Evolutionary conservation across 768 basidiomycete species (phyloP), one percentile per base, ranked within the genome.

Genomic region (Collybia sordida): DNA sequence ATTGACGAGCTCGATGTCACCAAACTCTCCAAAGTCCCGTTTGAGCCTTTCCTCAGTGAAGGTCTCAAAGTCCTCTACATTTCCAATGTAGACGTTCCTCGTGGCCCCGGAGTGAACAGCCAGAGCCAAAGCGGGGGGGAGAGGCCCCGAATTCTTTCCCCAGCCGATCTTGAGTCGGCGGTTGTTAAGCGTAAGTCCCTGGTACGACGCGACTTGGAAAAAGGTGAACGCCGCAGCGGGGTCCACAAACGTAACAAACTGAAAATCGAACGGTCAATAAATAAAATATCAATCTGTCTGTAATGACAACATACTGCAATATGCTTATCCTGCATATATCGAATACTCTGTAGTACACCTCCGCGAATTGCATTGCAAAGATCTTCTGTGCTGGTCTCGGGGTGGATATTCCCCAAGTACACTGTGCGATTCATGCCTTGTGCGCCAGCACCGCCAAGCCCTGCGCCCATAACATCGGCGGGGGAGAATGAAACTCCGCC

Each of bases 211-310:
- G 31, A 93, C 86, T 62, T 96, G 90, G 82, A 84, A 94, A 78
- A 99, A 98, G 8, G 90, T 89, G 61, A 92, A 87, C 2, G 97
- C 95, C 44, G 91, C 90, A 0, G 88, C 85, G 9, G 94, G 90
- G 63, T 98, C 94, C 56, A 98, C 86, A 64, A 99, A 98, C 4
- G 93, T 96, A 47, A 98, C 90, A 56, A 98, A 99, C 90, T 94
- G 52, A 40, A 43, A 54, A 53, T 4, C 49, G 34, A 43, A 37
- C 53, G 27, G 37, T 38, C 1, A 35, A 36, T 18, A 36, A 45
- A 35, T 27, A 9, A 25, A 46, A 35, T 11, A 17, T n/a, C 42
- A 24, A 12, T 8, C 24, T 8, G 35, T 21, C 28, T 37, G 37
- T 15, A 12, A 15, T 19, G 11, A 23, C 39, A 23, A 80, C 87